Conservation (phyloP, 257 asterid species). For the Eustoma russellianum region DNA sequence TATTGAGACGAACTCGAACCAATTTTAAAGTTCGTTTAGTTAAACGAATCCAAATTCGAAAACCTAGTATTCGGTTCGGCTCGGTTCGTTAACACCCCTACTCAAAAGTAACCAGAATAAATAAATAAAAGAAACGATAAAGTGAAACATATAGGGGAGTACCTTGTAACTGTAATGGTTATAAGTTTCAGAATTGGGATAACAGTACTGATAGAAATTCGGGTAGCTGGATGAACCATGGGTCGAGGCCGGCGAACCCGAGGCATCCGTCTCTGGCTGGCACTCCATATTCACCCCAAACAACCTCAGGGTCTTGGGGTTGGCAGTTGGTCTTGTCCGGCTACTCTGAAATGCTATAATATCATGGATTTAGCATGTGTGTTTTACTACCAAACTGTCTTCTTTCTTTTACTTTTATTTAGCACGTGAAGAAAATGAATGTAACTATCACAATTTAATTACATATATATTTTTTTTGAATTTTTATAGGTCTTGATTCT, state of each 20-base stretch:
- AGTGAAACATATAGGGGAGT: conserved; percentile 5
- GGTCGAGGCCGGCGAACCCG: conserved; percentile 43
- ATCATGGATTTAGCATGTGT: background rate
- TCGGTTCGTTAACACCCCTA: too few relatives aligned
- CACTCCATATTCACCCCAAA: conserved; percentile 85
- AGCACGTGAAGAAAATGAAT: background rate
- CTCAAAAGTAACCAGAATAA: background rate
- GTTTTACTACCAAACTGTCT: background rate
- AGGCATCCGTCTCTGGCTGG: conserved; percentile 34
- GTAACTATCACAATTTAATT: background rate
- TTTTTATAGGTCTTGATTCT: too few relatives aligned
- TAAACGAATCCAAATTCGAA: too few relatives aligned
- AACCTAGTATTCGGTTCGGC: too few relatives aligned
- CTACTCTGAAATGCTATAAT: conserved; percentile 19
- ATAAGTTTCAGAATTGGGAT: conserved; percentile 6
- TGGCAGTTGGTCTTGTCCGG: conserved; percentile 27
- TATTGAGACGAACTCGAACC: too few relatives aligned
- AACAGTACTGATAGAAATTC: conserved; percentile 20
- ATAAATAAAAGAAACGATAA: conserved; percentile 6
- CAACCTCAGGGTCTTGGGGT: conserved; percentile 60
- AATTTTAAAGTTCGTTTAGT: too few relatives aligned
- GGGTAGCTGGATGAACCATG: conserved; percentile 28
- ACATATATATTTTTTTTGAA: too few relatives aligned
- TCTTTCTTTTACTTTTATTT: conserved; percentile 2
- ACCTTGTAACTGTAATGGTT: conserved; percentile 55